phyloP scores from a whole-genome alignment of 495 filamentous ascomycete species.

The Cenococcum geophilum region DNA sequence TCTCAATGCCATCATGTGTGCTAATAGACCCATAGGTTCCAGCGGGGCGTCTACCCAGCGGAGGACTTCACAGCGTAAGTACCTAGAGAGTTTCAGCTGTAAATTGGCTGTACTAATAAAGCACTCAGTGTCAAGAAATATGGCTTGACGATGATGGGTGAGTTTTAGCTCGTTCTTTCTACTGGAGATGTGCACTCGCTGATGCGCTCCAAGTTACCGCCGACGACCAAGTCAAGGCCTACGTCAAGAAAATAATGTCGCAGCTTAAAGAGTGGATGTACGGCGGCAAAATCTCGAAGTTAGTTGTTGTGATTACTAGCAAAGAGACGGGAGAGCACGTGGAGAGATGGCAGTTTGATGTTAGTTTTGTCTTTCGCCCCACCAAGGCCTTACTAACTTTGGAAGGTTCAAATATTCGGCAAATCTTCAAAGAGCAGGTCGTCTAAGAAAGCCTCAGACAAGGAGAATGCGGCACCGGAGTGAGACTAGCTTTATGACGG shows the following conservation, averaged over 20 bases:
- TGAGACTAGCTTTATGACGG: constrained; percentile 35
- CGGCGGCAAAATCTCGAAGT: constrained; percentile 89
- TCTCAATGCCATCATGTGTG: constrained; percentile 1
- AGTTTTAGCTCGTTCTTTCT: constrained; percentile 21
- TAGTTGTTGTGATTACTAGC: constrained; percentile 90
- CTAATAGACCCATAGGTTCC: constrained; percentile 54
- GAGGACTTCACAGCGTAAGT: constrained; percentile 92
- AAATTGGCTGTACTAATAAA: neutral
- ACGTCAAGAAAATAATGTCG: constrained; percentile 97
- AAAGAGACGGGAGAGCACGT: constrained; percentile 95
- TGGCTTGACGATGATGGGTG: constrained; percentile 94
- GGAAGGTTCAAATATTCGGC: constrained; percentile 62
- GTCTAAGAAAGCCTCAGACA: constrained; percentile 49
- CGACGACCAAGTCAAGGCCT: constrained; percentile 97
- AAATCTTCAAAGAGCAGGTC: constrained; percentile 50
- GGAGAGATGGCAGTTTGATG: constrained; percentile 98
- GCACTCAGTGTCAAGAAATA: constrained; percentile 83
- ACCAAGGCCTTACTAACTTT: constrained; percentile 2
- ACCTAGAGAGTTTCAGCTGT: neutral
- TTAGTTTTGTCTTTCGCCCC: constrained; percentile 39
- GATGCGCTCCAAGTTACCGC: constrained; percentile 56
- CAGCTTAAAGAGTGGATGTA: constrained; percentile 96
- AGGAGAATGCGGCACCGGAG: constrained; percentile 56
- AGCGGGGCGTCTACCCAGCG: constrained; percentile 93
- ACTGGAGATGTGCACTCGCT: neutral